phyloP scores from a whole-genome alignment of 2,329 filamentous ascomycete genomes.

The Thielaviopsis populi region DNA sequence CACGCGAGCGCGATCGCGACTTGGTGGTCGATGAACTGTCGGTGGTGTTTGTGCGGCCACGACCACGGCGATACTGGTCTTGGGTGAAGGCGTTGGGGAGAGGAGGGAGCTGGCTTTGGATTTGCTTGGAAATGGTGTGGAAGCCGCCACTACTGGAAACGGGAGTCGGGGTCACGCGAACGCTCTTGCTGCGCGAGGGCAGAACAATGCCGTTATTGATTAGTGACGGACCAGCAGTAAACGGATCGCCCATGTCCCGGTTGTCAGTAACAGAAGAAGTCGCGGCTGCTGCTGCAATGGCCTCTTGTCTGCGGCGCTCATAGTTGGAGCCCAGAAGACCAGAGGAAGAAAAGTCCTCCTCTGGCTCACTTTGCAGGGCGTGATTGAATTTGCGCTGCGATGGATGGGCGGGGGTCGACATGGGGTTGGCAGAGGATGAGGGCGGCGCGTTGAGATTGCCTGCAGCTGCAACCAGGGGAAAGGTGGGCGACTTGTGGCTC shows the following conservation, averaged over 20 bases:
- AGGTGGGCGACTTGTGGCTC: not conserved
- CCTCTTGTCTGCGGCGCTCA: slow-evolving; percentile 31
- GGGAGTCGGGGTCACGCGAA: not conserved
- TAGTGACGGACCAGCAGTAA: slow-evolving; percentile 42
- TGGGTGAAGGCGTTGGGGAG: slow-evolving; percentile 12
- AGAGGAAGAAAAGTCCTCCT: slow-evolving; percentile 33
- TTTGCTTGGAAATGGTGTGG: slow-evolving; percentile 11
- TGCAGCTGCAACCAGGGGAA: slow-evolving; percentile 11
- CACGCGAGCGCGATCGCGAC: slow-evolving; percentile 21
- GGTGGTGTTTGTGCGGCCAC: slow-evolving; percentile 9
- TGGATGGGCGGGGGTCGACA: not conserved
- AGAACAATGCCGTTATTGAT: slow-evolving; percentile 29
- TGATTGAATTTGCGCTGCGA: slow-evolving; percentile 5
- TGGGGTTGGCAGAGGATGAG: not conserved
- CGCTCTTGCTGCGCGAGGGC: slow-evolving; percentile 11
- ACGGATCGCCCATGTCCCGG: slow-evolving; percentile 27
- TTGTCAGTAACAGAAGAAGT: slow-evolving; percentile 22
- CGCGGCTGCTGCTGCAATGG: slow-evolving; percentile 17
- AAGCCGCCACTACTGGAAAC: slow-evolving; percentile 8
- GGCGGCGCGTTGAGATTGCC: slow-evolving; percentile 6
- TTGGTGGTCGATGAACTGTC: not conserved
- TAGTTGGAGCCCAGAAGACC: slow-evolving; percentile 39
- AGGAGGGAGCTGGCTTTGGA: slow-evolving; percentile 1
- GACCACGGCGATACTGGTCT: slow-evolving; percentile 9
- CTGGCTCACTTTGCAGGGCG: not conserved